phyloP scores from a whole-genome alignment of 2,329 filamentous ascomycete genomes.

The Nemania sp. region DNA sequence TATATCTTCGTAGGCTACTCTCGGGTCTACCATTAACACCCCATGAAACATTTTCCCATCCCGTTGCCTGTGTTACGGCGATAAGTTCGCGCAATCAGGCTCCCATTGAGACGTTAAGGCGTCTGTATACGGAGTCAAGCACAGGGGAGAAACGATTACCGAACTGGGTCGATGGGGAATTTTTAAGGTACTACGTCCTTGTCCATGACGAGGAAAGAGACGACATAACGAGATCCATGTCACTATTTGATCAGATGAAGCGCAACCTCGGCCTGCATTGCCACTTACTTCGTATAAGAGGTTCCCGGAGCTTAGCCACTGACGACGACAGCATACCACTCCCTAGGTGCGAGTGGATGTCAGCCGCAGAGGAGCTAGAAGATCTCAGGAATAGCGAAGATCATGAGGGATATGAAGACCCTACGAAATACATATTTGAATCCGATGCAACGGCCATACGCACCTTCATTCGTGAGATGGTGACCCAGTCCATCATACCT shows the following conservation, averaged over 20 bases:
- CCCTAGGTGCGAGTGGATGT: constrained; percentile 88
- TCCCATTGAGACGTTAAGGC: constrained; percentile 88
- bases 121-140: constrained; percentile 86
- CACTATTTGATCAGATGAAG: constrained; percentile 98
- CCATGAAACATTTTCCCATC: constrained; percentile 94
- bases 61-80: constrained; percentile 92
- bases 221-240: constrained; percentile 89
- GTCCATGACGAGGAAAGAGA: constrained; percentile 97
- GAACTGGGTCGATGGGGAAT: constrained; percentile 90
- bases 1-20: constrained; percentile 86
- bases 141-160: constrained; percentile 80
- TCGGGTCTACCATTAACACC: constrained; percentile 82
- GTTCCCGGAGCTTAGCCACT: constrained; percentile 84
- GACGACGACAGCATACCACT: constrained; percentile 91
- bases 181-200: constrained; percentile 93
- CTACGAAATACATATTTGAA: constrained; percentile 86
- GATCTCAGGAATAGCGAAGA: constrained; percentile 77
- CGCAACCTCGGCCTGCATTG: constrained; percentile 97
- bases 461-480: constrained; percentile 92
- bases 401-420: constrained; percentile 77
- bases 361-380: constrained; percentile 84
- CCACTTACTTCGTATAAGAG: constrained; percentile 87
- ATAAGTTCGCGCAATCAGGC: constrained; percentile 88
- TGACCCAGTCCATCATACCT: constrained; percentile 92
- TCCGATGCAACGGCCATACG: constrained; percentile 90